Evolutionary conservation across 192 early-diverging fungal species (phyloP).

Genomic region (Coemansia sp.): DNA sequence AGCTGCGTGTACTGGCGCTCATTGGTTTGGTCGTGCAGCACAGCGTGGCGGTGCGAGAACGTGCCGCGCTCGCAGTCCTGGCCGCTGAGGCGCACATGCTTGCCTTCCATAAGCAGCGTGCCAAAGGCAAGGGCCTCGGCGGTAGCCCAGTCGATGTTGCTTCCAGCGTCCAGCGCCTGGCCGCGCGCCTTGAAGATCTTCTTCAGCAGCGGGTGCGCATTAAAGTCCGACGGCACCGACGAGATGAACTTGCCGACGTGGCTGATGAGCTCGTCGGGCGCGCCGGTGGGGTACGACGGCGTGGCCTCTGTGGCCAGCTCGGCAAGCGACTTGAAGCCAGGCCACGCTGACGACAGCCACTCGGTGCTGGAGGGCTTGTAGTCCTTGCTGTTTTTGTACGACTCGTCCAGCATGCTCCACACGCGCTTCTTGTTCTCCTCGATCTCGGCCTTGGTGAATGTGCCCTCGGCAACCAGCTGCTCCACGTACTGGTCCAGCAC

Average conservation of each 20-base stretch:
- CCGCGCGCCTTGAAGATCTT: conserved; percentile 83
- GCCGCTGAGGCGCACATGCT: conserved; percentile 90
- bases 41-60: conserved; percentile 97
- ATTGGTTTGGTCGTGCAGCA: conserved; percentile 92
- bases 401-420: conserved; percentile 91
- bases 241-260: conserved; percentile 83
- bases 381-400: conserved; percentile 82
- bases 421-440: conserved; percentile 88
- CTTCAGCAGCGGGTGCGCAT: conserved; percentile 81
- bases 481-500: conserved; percentile 83
- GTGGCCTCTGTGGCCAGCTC: conserved; percentile 74
- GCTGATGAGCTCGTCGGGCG: conserved; percentile 69
- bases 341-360: conserved; percentile 95
- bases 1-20: conserved; percentile 82
- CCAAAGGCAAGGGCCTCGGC: conserved; percentile 95
- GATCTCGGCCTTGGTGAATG: conserved; percentile 79
- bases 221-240: conserved; percentile 80
- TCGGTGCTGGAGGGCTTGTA: conserved; percentile 89
- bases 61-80: conserved; percentile 99
- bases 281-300: conserved; percentile 66
- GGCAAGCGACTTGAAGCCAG: conserved; percentile 77
- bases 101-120: conserved; percentile 84
- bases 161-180: conserved; percentile 74
- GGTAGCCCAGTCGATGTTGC: conserved; percentile 93
- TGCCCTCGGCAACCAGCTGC: conserved; percentile 81